phyloP scores from a whole-genome alignment of 345 rosid species.

The Isatis tinctoria region DNA sequence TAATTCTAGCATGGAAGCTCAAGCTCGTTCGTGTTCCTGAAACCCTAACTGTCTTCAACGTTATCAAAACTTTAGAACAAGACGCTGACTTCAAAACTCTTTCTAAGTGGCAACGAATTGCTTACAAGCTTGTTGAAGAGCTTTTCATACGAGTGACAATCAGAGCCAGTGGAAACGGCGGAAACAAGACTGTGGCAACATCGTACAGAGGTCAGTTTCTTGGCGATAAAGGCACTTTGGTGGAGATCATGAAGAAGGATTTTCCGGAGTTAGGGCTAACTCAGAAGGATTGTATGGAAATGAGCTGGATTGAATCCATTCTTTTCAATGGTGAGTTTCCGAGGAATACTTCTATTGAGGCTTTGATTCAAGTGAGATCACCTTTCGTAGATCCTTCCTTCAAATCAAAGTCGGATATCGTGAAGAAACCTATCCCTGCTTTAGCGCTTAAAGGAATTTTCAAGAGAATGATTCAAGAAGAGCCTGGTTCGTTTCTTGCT shows the following conservation, averaged over 20 bases:
- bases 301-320: conserved; percentile 53
- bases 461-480: background rate
- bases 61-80: conserved; percentile 42
- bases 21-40: conserved; percentile 58
- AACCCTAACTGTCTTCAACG: conserved; percentile 46
- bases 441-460: background rate
- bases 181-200: conserved; percentile 30
- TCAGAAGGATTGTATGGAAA: conserved; percentile 39
- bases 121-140: conserved; percentile 41
- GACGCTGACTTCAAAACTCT: conserved; percentile 33
- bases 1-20: conserved; percentile 56
- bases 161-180: conserved; percentile 11
- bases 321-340: conserved; percentile 46
- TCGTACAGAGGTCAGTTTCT: conserved; percentile 43
- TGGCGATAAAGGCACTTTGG: conserved; percentile 30
- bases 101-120: conserved; percentile 46
- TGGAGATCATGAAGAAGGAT: conserved; percentile 34
- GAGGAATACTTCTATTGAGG: conserved; percentile 15
- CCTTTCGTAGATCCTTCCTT: conserved; percentile 27
- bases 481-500: background rate
- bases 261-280: conserved; percentile 58
- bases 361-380: conserved; percentile 45
- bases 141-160: conserved; percentile 46
- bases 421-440: conserved; percentile 4
- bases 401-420: conserved; percentile 61